Percentiles rank a stretch among this genome's conserved stretches.
phyloP scores from a whole-genome alignment of 1,284 basidiomycete genomes.

The Cutaneotrichosporon cutaneum region DNA sequence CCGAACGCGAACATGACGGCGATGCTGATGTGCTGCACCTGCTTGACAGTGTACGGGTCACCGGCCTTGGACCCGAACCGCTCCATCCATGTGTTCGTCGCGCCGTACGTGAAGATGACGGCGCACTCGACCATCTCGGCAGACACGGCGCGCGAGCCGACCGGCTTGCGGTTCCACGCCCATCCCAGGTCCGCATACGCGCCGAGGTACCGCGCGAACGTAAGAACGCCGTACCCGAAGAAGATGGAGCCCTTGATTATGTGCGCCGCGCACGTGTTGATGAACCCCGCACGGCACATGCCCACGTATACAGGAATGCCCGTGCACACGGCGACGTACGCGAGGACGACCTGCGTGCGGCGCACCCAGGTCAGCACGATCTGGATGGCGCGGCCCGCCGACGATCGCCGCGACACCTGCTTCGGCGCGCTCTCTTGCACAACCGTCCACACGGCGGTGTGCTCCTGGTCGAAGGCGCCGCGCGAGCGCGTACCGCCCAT shows the following conservation, averaged over 20 bases:
- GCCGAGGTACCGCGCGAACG: constrained; percentile 88
- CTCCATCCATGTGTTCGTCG: constrained; percentile 96
- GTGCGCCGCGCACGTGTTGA: constrained; percentile 86
- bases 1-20: constrained; percentile 88
- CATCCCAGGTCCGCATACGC: constrained; percentile 84
- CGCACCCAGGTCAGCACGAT: constrained; percentile 40
- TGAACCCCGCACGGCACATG: constrained; percentile 56
- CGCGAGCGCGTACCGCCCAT: constrained; percentile 2
- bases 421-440: not conserved
- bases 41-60: constrained; percentile 84
- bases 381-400: constrained; percentile 21
- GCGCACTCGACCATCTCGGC: constrained; percentile 86
- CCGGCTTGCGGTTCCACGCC: constrained; percentile 76
- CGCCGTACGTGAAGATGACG: constrained; percentile 86
- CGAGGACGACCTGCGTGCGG: constrained; percentile 41
- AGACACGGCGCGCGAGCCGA: constrained; percentile 55
- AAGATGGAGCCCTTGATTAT: constrained; percentile 91
- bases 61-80: constrained; percentile 78
- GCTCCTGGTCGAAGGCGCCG: constrained; percentile 35
- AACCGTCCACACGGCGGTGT: constrained; percentile 5
- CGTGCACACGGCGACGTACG: constrained; percentile 40
- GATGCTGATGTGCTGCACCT: constrained; percentile 93
- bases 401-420: not conserved
- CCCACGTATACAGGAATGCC: constrained; percentile 40
- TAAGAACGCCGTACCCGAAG: constrained; percentile 84